Evolutionary conservation across 305 asterid species (phyloP).

Genomic region (Ilex paraguariensis): DNA sequence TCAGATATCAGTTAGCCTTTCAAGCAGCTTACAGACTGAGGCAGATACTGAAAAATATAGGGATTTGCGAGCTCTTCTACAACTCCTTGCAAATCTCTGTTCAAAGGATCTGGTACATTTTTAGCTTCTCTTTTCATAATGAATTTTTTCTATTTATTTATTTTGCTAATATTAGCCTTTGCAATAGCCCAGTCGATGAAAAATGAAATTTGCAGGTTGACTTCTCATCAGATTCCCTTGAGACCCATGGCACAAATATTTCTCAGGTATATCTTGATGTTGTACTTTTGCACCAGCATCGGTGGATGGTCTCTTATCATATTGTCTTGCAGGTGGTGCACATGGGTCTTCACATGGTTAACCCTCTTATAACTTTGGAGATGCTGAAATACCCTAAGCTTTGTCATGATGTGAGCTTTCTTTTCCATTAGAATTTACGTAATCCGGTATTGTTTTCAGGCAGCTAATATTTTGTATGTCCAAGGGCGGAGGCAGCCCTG

Average conservation of each 20-base stretch:
- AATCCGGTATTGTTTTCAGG: too few species aligned
- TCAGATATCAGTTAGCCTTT: slow-evolving; percentile 73
- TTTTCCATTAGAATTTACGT: background rate
- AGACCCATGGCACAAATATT: slow-evolving; percentile 68
- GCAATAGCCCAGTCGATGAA: slow-evolving; percentile 15
- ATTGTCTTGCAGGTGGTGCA: slow-evolving; percentile 68
- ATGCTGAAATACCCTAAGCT: slow-evolving; percentile 92
- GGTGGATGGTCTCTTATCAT: slow-evolving; percentile 10
- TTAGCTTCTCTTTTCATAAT: slow-evolving; percentile 9
- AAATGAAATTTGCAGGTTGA: slow-evolving; percentile 57
- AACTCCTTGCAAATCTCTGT: slow-evolving; percentile 76
- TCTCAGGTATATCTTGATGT: slow-evolving; percentile 55
- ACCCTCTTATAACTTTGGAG: slow-evolving; percentile 79
- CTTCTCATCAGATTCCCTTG: slow-evolving; percentile 78
- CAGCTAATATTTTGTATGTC: slow-evolving; percentile 19
- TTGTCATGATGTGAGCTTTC: slow-evolving; percentile 65
- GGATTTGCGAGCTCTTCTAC: slow-evolving; percentile 89
- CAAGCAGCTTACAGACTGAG: slow-evolving; percentile 70
- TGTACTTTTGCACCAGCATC: background rate
- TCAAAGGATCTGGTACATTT: slow-evolving; percentile 82
- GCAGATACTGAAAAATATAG: slow-evolving; percentile 82
- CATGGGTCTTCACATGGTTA: slow-evolving; percentile 81
- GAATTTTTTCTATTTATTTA: slow-evolving; percentile 3
- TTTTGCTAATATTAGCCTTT: background rate
- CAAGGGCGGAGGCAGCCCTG: too few species aligned